Conservation (phyloP, 2,329 filamentous ascomycete species). For the Aspergillus hortae region DNA sequence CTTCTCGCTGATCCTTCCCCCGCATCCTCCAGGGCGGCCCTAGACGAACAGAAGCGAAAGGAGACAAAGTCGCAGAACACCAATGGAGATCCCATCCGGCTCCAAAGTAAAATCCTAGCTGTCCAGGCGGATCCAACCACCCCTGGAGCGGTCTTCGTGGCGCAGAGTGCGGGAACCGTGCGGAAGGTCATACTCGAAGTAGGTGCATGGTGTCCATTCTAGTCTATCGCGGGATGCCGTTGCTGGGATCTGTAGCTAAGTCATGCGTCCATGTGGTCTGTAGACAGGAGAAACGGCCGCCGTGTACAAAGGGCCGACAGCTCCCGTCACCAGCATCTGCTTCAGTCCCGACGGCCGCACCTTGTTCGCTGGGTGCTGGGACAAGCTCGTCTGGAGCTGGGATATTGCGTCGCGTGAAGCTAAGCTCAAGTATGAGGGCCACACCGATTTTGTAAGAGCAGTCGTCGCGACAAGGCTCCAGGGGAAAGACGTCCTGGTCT, state of each 20-base stretch:
- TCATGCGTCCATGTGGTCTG: slow-evolving; percentile 10
- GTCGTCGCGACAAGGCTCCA: slow-evolving; percentile 61
- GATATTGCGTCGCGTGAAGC: slow-evolving; percentile 56
- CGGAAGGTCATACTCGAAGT: slow-evolving; percentile 73
- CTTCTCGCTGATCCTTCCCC: slow-evolving; percentile 10
- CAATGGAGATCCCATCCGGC: slow-evolving; percentile 72
- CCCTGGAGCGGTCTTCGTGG: slow-evolving; percentile 65
- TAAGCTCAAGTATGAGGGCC: slow-evolving; percentile 65
- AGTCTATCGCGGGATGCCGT: slow-evolving; percentile 4
- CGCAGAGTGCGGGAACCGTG: slow-evolving; percentile 80
- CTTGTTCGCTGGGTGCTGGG: slow-evolving; percentile 84
- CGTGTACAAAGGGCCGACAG: slow-evolving; percentile 68
- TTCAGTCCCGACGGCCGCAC: slow-evolving; percentile 60
- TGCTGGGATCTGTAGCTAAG: slow-evolving; percentile 8
- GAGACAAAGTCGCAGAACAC: slow-evolving; percentile 75
- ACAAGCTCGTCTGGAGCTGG: slow-evolving; percentile 89
- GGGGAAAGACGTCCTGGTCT: slow-evolving; percentile 63
- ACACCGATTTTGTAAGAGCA: slow-evolving; percentile 88
- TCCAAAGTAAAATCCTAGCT: slow-evolving; percentile 84
- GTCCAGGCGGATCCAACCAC: slow-evolving; percentile 65
- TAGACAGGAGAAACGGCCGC: slow-evolving; percentile 45
- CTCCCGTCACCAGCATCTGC: slow-evolving; percentile 75
- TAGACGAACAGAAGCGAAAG: slow-evolving; percentile 56
- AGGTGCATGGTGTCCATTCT: slow-evolving; percentile 40
- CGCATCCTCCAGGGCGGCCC: slow-evolving; percentile 41